A percentile compares a stretch with the other conserved stretches of the same genome.
Evolutionary conservation across 306 rosid genomes (phyloP).

Genomic region (Nissolia schottii): DNA sequence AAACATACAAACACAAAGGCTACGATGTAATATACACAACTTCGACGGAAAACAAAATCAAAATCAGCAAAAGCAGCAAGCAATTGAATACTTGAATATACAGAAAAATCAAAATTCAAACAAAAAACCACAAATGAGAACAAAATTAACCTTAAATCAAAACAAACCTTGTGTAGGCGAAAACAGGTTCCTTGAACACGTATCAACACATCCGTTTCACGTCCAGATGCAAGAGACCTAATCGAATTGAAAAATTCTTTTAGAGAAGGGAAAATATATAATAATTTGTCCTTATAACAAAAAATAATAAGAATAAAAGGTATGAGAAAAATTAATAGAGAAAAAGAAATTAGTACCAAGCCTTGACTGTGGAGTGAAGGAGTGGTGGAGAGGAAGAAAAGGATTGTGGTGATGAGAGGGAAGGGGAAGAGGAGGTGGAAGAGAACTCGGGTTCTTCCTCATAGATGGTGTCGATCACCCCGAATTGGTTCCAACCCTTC

Average conservation of each 20-base stretch:
- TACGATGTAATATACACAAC: background rate
- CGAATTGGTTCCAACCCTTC: conserved; percentile 53
- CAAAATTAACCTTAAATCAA: background rate
- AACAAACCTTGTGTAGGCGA: conserved; percentile 76
- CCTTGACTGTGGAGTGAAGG: conserved; percentile 46
- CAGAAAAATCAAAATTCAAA: background rate
- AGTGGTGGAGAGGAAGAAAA: conserved; percentile 59
- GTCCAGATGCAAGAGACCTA: conserved; percentile 53
- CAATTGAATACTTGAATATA: background rate
- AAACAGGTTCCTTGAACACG: conserved; percentile 69
- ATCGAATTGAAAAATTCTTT: background rate
- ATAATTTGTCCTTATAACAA: no score
- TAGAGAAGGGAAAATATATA: background rate
- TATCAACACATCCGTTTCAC: conserved; percentile 50
- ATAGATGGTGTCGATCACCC: conserved; percentile 68
- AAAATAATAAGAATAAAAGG: background rate
- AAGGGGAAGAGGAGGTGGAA: conserved; percentile 51
- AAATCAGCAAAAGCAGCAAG: background rate
- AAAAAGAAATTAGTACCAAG: conserved; percentile 40
- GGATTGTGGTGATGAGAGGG: conserved; percentile 59
- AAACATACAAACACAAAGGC: background rate
- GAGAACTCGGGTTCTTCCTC: conserved; percentile 70
- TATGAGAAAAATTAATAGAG: no score
- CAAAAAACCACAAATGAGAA: background rate
- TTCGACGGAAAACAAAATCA: background rate